Evolutionary conservation across 495 filamentous ascomycete genomes (phyloP).

Genomic region (Penicillium maclennaniae): DNA sequence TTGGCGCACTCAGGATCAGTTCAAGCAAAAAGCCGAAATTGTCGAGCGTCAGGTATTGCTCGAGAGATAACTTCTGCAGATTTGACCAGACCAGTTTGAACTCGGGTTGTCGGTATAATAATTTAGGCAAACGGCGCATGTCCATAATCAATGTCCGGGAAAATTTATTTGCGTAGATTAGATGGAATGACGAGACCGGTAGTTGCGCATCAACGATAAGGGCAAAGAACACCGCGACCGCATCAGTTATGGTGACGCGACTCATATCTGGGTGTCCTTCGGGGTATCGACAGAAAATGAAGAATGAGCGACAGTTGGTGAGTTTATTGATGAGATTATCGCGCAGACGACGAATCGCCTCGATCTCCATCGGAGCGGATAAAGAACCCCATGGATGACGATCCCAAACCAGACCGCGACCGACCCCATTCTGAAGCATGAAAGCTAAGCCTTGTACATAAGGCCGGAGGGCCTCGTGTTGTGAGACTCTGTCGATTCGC

Average conservation of each 20-base stretch:
- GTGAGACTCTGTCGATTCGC: slow-evolving; percentile 19
- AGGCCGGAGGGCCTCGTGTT: slow-evolving; percentile 11
- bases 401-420: slow-evolving; percentile 22
- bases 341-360: slow-evolving; percentile 15
- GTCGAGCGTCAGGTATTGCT: slow-evolving; percentile 28
- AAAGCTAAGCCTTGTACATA: slow-evolving; percentile 24
- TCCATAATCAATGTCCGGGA: slow-evolving; percentile 31
- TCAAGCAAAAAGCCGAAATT: slow-evolving; percentile 28
- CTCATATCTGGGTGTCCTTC: slow-evolving; percentile 28
- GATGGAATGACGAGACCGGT: slow-evolving; percentile 23
- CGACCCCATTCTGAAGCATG: slow-evolving; percentile 23
- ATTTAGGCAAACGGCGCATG: slow-evolving; percentile 30
- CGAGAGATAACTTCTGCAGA: slow-evolving; percentile 23
- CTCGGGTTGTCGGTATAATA: slow-evolving; percentile 24
- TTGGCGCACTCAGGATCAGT: slow-evolving; percentile 22
- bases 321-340: slow-evolving; percentile 20
- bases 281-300: slow-evolving; percentile 29
- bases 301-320: slow-evolving; percentile 26
- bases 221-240: slow-evolving; percentile 25
- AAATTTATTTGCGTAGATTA: slow-evolving; percentile 23
- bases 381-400: slow-evolving; percentile 27
- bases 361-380: slow-evolving; percentile 18
- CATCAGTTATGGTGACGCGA: slow-evolving; percentile 24
- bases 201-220: slow-evolving; percentile 20
- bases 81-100: slow-evolving; percentile 24